Percentiles rank a stretch among this genome's conserved stretches.
phyloP scores from a whole-genome alignment of 2,329 filamentous ascomycete species.

The Claviceps sp. region DNA sequence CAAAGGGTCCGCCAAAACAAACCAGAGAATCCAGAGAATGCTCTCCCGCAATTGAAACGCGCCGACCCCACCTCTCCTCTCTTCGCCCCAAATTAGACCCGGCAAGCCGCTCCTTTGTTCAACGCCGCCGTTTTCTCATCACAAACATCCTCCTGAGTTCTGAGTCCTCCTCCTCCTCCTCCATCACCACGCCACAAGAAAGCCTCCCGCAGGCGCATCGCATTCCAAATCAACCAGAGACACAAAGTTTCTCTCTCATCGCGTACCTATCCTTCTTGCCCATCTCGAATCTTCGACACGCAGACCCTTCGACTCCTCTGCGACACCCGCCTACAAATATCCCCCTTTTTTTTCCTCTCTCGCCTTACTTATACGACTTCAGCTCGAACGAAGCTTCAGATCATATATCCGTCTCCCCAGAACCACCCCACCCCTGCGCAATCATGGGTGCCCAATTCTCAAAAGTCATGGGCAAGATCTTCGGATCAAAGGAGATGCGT shows the following conservation, averaged over 20 bases:
- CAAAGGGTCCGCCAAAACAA: neutral
- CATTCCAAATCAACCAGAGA: too few species aligned
- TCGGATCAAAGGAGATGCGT: constrained; percentile 99
- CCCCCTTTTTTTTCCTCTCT: neutral
- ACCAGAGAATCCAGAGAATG: neutral
- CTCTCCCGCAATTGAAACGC: neutral
- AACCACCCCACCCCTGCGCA: neutral
- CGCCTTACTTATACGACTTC: neutral
- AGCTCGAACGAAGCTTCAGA: too few species aligned
- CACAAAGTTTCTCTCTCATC: too few species aligned
- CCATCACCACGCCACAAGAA: too few species aligned
- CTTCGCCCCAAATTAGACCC: neutral
- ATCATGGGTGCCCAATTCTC: constrained; percentile 83
- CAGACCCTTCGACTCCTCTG: too few species aligned
- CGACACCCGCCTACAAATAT: neutral
- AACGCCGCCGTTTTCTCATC: neutral
- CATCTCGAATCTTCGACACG: too few species aligned
- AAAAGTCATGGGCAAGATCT: constrained; percentile 97
- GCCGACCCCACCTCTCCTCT: neutral
- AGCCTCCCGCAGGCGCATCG: too few species aligned
- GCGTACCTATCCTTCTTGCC: too few species aligned
- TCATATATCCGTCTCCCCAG: too few species aligned
- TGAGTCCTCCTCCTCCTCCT: too few species aligned
- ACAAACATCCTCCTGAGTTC: neutral
- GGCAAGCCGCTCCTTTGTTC: neutral